phyloP scores from a whole-genome alignment of 768 basidiomycete species.

The Naematelia encephala region DNA sequence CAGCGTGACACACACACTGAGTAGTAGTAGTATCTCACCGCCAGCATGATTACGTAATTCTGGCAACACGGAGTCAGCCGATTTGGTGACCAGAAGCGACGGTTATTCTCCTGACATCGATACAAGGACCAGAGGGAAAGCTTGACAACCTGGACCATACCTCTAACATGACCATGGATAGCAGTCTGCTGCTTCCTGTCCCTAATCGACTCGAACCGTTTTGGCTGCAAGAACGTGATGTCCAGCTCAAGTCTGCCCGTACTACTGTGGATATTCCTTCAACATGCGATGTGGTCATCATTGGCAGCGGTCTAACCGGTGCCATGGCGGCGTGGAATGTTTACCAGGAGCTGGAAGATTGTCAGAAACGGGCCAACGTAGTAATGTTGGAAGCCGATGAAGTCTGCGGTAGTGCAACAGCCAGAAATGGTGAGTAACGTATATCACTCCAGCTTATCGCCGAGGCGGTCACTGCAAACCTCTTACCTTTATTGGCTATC shows the following conservation, averaged over 20 bases:
- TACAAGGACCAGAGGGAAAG: too few species aligned
- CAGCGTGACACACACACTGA: too few species aligned
- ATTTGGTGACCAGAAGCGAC: too few species aligned
- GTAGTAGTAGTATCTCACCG: too few species aligned
- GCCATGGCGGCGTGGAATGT: constrained; percentile 29
- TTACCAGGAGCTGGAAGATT: constrained; percentile 9
- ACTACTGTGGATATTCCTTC: constrained; percentile 24
- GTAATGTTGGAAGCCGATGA: constrained; percentile 39
- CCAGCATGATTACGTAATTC: too few species aligned
- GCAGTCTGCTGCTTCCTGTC: constrained; percentile 33
- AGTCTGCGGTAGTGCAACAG: constrained; percentile 29
- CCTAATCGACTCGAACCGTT: constrained; percentile 26
- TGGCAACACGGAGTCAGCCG: too few species aligned
- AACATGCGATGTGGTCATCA: constrained; percentile 24
- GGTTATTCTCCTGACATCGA: too few species aligned
- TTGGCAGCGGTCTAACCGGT: constrained; percentile 31
- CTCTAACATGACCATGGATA: too few species aligned
- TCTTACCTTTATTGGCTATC: constrained; percentile 24
- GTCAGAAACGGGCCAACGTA: constrained; percentile 10
- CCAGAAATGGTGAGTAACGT: constrained; percentile 27
- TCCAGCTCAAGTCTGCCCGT: constrained; percentile 18
- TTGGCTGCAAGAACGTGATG: constrained; percentile 34
- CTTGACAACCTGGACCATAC: too few species aligned
- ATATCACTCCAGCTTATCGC: not conserved
- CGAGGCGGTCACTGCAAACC: constrained; percentile 38